These are phyloP conservation scores for Ecytonucleospora hepatopenaei DNA, from an alignment of 371 early-diverging fungal genomes.

Conservation along the genomic window DNA sequence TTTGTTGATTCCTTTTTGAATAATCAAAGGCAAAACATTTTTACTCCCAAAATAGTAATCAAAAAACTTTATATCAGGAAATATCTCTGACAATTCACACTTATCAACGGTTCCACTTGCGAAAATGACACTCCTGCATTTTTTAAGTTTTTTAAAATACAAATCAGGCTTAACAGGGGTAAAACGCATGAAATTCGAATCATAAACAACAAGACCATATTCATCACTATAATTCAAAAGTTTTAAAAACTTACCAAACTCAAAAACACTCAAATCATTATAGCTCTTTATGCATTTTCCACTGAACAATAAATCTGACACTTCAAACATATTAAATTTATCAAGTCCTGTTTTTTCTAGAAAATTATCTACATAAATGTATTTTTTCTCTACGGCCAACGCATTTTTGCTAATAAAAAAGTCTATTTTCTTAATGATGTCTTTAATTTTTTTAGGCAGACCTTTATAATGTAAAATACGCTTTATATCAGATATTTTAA, in stretches of 20 bases:
- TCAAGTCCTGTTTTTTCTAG: constrained; percentile 36
- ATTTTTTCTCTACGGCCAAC: constrained; percentile 16
- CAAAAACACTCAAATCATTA: constrained; percentile 2
- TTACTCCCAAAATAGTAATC: constrained; percentile 6
- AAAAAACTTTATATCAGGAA: constrained; percentile 18
- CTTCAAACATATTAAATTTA: constrained; percentile 46
- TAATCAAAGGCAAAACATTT: constrained; percentile 59
- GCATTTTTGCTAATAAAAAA: constrained; percentile 6
- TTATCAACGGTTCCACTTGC: constrained; percentile 92
- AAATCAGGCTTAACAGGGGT: constrained; percentile 71
- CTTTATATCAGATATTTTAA: constrained; percentile 18
- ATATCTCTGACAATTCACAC: constrained; percentile 18
- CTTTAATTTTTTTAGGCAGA: constrained; percentile 4
- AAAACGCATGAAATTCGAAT: constrained; percentile 48
- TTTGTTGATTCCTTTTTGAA: constrained; percentile 62
- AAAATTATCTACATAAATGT: constrained; percentile 37
- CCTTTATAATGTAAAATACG: constrained; percentile 9
- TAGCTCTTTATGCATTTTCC: constrained; percentile 34
- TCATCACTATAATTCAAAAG: constrained; percentile 43
- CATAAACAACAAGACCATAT: constrained; percentile 31
- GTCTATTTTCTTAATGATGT: constrained; percentile 11
- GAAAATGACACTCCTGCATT: constrained; percentile 69
- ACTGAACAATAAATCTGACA: constrained; percentile 39
- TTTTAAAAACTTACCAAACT: constrained; percentile 41
- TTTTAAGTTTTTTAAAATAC: constrained; percentile 66